A percentile compares a stretch with the other conserved stretches of the same genome.
Evolutionary conservation across 1,139 yeast species (phyloP).

Genomic region (Saccharomyces hybrid): DNA sequence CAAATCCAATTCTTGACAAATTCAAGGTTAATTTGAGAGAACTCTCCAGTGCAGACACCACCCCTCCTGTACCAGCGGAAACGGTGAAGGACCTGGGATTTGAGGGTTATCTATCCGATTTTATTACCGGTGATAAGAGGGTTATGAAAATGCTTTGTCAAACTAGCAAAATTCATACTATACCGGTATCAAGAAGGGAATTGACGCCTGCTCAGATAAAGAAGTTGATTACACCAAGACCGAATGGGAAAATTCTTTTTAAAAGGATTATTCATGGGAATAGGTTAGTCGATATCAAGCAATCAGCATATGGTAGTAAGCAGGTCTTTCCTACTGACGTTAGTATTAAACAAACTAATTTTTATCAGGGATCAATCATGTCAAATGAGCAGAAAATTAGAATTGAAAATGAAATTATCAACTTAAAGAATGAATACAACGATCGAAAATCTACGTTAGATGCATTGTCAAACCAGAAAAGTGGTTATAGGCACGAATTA

Average conservation of each 20-base stretch:
- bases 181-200: conserved; percentile 52
- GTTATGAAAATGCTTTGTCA: conserved; percentile 71
- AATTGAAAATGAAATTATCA: conserved; percentile 20
- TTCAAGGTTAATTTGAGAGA: conserved; percentile 43
- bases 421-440: conserved; percentile 10
- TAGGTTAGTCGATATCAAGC: conserved; percentile 41
- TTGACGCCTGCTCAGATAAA: conserved; percentile 38
- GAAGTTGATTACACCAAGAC: conserved; percentile 32
- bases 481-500: conserved; percentile 15
- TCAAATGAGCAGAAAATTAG: conserved; percentile 31
- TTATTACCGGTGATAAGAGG: conserved; percentile 62
- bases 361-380: conserved; percentile 42
- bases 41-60: conserved; percentile 25
- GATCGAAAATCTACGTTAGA: conserved; percentile 21
- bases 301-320: conserved; percentile 50
- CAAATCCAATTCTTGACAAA: conserved; percentile 35
- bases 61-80: conserved; percentile 31
- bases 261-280: conserved; percentile 55
- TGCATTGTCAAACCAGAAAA: conserved; percentile 18
- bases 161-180: conserved; percentile 45
- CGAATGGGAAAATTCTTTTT: conserved; percentile 39
- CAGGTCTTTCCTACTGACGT: conserved; percentile 38
- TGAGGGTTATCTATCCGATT: conserved; percentile 71
- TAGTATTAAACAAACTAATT: conserved; percentile 17
- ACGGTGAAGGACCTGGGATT: conserved; percentile 50